phyloP scores from a whole-genome alignment of 129 eudicot species.

The Centrapalus pauciflorus region DNA sequence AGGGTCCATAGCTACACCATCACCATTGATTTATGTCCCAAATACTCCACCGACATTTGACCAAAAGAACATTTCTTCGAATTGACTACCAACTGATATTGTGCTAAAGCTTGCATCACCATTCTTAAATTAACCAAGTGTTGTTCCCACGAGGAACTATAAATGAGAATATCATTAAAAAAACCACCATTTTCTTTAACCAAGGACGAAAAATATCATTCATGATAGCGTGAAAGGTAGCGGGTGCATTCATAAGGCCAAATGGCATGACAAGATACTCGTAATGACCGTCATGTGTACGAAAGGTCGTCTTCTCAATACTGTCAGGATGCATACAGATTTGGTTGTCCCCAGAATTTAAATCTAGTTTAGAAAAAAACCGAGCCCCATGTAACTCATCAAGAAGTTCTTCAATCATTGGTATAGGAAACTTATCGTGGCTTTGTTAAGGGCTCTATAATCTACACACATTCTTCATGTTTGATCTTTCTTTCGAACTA shows the following conservation, averaged over 20 bases:
- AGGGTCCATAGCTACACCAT: neutral
- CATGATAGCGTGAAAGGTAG: neutral
- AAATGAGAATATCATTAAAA: neutral
- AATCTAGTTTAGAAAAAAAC: neutral
- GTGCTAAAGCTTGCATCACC: neutral
- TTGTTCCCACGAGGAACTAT: neutral
- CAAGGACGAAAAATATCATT: neutral
- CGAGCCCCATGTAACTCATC: neutral
- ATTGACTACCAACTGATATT: neutral
- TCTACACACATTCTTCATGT: too few species aligned
- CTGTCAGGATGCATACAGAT: neutral
- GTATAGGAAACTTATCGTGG: conserved; percentile 5
- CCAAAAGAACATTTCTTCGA: neutral
- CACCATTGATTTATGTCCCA: neutral
- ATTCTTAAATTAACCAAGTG: neutral
- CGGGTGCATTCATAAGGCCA: neutral
- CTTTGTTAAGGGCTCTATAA: conserved; percentile 2
- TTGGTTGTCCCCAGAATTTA: neutral
- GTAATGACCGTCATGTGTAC: neutral
- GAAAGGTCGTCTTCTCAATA: neutral
- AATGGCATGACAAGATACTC: neutral
- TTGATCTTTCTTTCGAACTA: neutral
- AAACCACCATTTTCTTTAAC: neutral
- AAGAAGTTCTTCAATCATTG: neutral
- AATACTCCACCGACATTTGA: neutral